Percentiles rank a stretch among this genome's conserved stretches.
These are phyloP conservation scores for Brassica carinata DNA, from an alignment of 345 rosid genomes.

Conservation along the genomic window DNA sequence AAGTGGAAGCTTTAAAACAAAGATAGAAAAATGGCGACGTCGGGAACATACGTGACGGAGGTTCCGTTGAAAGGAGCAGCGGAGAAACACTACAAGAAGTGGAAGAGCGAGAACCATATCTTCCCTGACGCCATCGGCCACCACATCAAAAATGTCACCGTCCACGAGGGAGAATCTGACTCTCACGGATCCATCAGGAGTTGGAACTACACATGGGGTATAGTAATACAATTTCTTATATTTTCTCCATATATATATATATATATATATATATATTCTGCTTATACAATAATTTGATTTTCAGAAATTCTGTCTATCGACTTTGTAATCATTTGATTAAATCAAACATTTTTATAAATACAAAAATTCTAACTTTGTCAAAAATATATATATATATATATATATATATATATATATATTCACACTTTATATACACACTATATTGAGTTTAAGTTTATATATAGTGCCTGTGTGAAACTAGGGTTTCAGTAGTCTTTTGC, in stretches of 20 bases:
- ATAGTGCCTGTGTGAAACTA: background rate
- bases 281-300: no score
- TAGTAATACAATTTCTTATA: background rate
- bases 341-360: no score
- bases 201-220: conserved; percentile 37
- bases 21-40: conserved; percentile 32
- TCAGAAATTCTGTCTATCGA: no score
- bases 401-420: no score
- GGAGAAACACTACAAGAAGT: conserved; percentile 31
- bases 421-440: no score
- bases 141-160: conserved; percentile 30
- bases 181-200: conserved; percentile 28
- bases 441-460: background rate
- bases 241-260: background rate
- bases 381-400: no score
- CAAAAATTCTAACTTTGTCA: no score
- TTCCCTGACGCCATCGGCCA: conserved; percentile 37
- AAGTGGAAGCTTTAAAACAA: background rate
- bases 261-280: background rate
- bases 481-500: background rate
- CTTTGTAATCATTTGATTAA: no score
- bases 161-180: conserved; percentile 33
- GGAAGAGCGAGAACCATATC: conserved; percentile 36
- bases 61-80: conserved; percentile 28
- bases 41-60: conserved; percentile 39